phyloP scores from a whole-genome alignment of 2,329 filamentous ascomycete genomes.

The Keithomyces neogunnii region DNA sequence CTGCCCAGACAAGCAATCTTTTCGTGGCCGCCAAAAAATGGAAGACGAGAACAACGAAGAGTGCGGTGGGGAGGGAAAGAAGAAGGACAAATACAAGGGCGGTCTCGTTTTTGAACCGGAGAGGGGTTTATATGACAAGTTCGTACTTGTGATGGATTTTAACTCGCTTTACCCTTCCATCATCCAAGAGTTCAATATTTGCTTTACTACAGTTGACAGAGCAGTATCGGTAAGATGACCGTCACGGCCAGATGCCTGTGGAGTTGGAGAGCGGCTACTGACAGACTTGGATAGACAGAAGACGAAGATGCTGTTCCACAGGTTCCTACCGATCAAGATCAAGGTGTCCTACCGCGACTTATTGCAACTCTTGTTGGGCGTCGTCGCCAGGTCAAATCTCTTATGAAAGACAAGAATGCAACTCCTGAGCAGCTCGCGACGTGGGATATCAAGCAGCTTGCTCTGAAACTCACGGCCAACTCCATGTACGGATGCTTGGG shows the following conservation, averaged over 20 bases:
- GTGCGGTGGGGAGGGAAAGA: conserved; percentile 68
- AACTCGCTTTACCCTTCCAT: conserved; percentile 98
- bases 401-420: conserved; percentile 92
- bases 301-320: conserved; percentile 86
- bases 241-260: background rate
- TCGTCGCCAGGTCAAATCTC: conserved; percentile 82
- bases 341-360: conserved; percentile 80
- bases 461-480: conserved; percentile 94
- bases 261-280: conserved; percentile 9
- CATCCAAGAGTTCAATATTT: conserved; percentile 99
- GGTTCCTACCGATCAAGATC: conserved; percentile 67
- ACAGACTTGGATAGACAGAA: conserved; percentile 31
- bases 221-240: conserved; percentile 50
- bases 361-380: conserved; percentile 88
- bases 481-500: conserved; percentile 99
- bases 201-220: conserved; percentile 94
- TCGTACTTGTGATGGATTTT: conserved; percentile 99
- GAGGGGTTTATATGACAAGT: conserved; percentile 96
- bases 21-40: conserved; percentile 62
- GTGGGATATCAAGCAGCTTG: conserved; percentile 97
- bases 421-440: conserved; percentile 80
- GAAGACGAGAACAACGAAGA: conserved; percentile 65
- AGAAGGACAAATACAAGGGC: conserved; percentile 99
- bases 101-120: conserved; percentile 97
- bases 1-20: conserved; percentile 86